These are phyloP conservation scores for Rubia peregrina DNA, from an alignment of 305 asterid genomes.

Conservation along the genomic window DNA sequence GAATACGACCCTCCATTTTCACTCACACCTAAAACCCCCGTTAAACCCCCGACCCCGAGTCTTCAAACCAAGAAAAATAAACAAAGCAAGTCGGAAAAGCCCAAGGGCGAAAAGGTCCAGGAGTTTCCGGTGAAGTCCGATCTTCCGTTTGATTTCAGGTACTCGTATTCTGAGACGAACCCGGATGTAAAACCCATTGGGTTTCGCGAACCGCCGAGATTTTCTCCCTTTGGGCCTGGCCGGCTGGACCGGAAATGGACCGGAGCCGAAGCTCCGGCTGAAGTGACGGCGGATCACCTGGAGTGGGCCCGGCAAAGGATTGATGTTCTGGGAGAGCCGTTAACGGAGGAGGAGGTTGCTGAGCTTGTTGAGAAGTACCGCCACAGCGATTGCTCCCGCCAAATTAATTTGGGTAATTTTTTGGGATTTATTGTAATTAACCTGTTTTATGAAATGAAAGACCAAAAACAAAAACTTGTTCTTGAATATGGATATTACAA, in stretches of 20 bases:
- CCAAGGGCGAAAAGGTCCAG: background rate
- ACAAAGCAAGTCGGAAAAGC: conserved; percentile 10
- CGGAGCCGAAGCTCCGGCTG: conserved; percentile 56
- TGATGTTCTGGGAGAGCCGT: conserved; percentile 53
- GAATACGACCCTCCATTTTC: conserved; percentile 68
- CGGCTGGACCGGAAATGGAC: conserved; percentile 80
- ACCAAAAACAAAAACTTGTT: background rate
- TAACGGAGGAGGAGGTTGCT: conserved; percentile 54
- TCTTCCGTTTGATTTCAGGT: conserved; percentile 68
- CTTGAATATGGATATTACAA: background rate
- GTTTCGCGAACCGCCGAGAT: conserved; percentile 66
- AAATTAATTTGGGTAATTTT: conserved; percentile 65
- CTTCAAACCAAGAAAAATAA: conserved; percentile 11
- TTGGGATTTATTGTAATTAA: background rate
- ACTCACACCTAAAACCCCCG: conserved; percentile 22
- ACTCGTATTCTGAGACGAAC: conserved; percentile 75
- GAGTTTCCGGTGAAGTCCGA: conserved; percentile 33
- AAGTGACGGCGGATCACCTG: conserved; percentile 34
- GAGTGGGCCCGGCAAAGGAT: conserved; percentile 41
- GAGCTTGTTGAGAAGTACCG: conserved; percentile 75
- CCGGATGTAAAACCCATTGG: conserved; percentile 61
- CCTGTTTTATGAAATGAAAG: background rate
- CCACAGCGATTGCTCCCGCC: conserved; percentile 63
- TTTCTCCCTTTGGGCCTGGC: conserved; percentile 86
- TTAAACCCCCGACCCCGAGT: conserved; percentile 14